phyloP scores from a whole-genome alignment of 768 basidiomycete genomes.

The Termitomyces sp. region DNA sequence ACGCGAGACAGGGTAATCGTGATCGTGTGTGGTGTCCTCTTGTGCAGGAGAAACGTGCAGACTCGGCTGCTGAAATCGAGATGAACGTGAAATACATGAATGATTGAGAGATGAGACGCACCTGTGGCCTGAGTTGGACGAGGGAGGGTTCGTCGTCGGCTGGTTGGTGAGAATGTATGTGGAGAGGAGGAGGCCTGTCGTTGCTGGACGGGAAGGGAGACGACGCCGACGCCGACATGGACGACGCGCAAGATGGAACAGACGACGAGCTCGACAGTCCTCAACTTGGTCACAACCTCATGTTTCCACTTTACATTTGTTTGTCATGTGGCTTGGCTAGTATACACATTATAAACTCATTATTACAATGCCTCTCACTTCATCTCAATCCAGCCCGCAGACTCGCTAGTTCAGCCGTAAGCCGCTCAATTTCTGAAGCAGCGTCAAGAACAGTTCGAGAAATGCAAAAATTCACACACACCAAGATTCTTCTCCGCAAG shows the following conservation, averaged over 20 bases:
- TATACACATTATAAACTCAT: neutral
- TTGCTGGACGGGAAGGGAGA: slow-evolving; percentile 39
- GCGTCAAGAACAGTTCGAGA: neutral
- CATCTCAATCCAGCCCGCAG: neutral
- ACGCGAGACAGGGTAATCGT: slow-evolving; percentile 51
- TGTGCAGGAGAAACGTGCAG: slow-evolving; percentile 38
- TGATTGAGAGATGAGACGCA: slow-evolving; percentile 19
- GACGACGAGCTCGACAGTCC: slow-evolving; percentile 10
- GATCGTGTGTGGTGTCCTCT: slow-evolving; percentile 37
- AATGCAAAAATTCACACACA: neutral
- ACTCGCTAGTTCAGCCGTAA: neutral
- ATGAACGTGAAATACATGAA: slow-evolving; percentile 16
- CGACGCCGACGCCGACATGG: slow-evolving; percentile 40
- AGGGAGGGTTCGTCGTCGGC: slow-evolving; percentile 38
- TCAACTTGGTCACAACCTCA: slow-evolving; percentile 27
- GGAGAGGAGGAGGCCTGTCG: slow-evolving; percentile 52
- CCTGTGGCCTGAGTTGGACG: slow-evolving; percentile 35
- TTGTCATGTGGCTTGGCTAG: slow-evolving; percentile 24
- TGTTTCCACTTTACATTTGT: slow-evolving; percentile 35
- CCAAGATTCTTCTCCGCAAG: neutral
- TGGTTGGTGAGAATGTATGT: slow-evolving; percentile 37
- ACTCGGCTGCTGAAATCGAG: slow-evolving; percentile 13
- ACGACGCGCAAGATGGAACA: slow-evolving; percentile 20
- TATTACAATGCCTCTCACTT: neutral
- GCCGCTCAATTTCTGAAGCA: neutral